A percentile compares a stretch with the other conserved stretches of the same genome.
phyloP scores from a whole-genome alignment of 345 rosid genomes.

The Atalantia buxifolia region DNA sequence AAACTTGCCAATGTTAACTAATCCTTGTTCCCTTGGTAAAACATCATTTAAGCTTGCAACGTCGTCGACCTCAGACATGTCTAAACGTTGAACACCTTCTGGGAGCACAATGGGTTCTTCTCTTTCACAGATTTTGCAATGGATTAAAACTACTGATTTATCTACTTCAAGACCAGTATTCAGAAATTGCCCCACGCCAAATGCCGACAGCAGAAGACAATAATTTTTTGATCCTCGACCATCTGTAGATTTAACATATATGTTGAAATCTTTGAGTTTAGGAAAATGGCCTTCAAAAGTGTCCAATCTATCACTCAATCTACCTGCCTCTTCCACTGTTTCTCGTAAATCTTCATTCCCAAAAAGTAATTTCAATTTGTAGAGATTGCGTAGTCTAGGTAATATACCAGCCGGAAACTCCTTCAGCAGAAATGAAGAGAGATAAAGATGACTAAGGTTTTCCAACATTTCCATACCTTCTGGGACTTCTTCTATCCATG shows the following conservation, averaged over 20 bases:
- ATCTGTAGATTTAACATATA: neutral
- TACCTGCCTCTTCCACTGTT: neutral
- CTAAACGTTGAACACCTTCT: neutral
- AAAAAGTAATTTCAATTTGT: neutral
- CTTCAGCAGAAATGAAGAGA: fast-evolving
- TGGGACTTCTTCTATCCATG: too few relatives aligned
- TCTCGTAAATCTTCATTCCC: neutral
- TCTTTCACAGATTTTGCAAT: neutral
- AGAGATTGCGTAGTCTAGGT: neutral
- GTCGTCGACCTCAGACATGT: fast-evolving
- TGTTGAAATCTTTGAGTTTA: neutral
- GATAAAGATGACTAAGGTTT: too few relatives aligned
- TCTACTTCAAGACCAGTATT: too few relatives aligned
- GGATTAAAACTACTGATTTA: fast-evolving
- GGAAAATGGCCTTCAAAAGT: neutral
- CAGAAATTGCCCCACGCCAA: too few relatives aligned
- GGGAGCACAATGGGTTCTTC: neutral
- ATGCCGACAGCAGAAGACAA: neutral
- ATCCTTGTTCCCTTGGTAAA: neutral
- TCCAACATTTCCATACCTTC: too few relatives aligned
- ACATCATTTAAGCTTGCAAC: neutral
- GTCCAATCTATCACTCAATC: neutral
- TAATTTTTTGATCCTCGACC: neutral
- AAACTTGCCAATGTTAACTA: neutral
- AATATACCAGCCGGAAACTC: neutral